phyloP scores from a whole-genome alignment of 192 early-diverging fungal species.

The Geranomyces variabilis region DNA sequence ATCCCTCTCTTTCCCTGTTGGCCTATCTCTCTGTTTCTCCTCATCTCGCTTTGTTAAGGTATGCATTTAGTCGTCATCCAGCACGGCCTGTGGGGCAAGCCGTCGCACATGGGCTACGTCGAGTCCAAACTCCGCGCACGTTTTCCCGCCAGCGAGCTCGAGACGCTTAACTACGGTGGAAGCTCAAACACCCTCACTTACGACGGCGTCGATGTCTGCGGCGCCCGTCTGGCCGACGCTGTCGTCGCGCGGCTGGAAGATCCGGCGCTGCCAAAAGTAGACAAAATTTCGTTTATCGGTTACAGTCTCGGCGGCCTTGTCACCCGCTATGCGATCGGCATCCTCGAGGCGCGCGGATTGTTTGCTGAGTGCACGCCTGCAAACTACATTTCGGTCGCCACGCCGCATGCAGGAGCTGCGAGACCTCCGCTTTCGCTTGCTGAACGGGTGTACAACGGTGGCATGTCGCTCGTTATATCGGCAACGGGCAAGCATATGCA shows the following conservation, averaged over 20 bases:
- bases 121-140: slow-evolving; percentile 41
- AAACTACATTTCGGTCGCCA: slow-evolving; percentile 52
- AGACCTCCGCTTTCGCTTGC: neutral
- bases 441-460: slow-evolving; percentile 32
- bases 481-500: slow-evolving; percentile 38
- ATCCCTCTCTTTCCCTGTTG: no score
- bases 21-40: no score
- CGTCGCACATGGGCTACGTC: slow-evolving; percentile 54
- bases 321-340: slow-evolving; percentile 51
- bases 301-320: slow-evolving; percentile 59
- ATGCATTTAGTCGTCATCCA: slow-evolving; percentile 63
- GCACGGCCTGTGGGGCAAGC: slow-evolving; percentile 70
- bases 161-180: slow-evolving; percentile 31
- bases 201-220: slow-evolving; percentile 50
- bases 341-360: slow-evolving; percentile 41
- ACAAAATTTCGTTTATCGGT: slow-evolving; percentile 52
- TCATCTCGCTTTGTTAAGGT: no score
- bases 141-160: neutral
- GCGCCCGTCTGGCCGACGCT: slow-evolving; percentile 20
- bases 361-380: slow-evolving; percentile 27
- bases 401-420: slow-evolving; percentile 51
- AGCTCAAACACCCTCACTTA: slow-evolving; percentile 46
- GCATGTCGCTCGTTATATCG: slow-evolving; percentile 8
- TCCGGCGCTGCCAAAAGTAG: slow-evolving; percentile 15
- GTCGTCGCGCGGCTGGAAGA: slow-evolving; percentile 23